phyloP scores from a whole-genome alignment of 2,329 filamentous ascomycete species.

The Gaeumannomyces sp. region DNA sequence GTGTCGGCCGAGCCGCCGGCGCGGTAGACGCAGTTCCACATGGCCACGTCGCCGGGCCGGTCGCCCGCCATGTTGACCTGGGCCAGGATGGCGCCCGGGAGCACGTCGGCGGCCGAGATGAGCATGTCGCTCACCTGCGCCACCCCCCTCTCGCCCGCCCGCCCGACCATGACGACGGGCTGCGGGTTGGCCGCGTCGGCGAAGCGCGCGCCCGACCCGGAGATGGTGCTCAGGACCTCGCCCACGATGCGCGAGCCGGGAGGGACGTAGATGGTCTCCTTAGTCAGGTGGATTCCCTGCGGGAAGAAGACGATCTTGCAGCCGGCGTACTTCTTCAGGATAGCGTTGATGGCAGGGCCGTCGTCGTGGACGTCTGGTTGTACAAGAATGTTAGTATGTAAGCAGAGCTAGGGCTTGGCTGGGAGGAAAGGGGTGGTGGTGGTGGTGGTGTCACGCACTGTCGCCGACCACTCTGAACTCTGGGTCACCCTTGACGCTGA shows the following conservation, averaged over 20 bases:
- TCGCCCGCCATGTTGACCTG: constrained; percentile 31
- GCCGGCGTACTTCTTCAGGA: constrained; percentile 23
- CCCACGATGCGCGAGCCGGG: constrained; percentile 46
- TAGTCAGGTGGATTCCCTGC: constrained; percentile 48
- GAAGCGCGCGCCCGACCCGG: constrained; percentile 43
- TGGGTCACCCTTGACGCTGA: constrained; percentile 39
- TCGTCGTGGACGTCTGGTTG: constrained; percentile 26
- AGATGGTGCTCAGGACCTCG: constrained; percentile 47
- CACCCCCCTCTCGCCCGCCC: constrained; percentile 48
- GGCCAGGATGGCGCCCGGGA: constrained; percentile 50
- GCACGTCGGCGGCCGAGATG: constrained; percentile 53
- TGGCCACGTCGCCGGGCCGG: constrained; percentile 36
- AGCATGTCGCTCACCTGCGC: constrained; percentile 62
- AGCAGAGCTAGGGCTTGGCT: no score
- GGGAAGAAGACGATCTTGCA: constrained; percentile 48
- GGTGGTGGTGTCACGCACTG: constrained; percentile 11
- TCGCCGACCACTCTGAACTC: constrained; percentile 35
- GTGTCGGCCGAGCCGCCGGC: constrained; percentile 39
- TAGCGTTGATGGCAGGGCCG: constrained; percentile 24
- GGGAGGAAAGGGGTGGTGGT: no score
- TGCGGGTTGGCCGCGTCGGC: constrained; percentile 43
- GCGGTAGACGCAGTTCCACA: constrained; percentile 32
- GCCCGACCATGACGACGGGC: constrained; percentile 53
- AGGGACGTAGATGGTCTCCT: constrained; percentile 44
- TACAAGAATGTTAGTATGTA: no score